A percentile compares a stretch with the other conserved stretches of the same genome.
Evolutionary conservation across 2,329 filamentous ascomycete species (phyloP).

Genomic region (Monosporascus sp.): DNA sequence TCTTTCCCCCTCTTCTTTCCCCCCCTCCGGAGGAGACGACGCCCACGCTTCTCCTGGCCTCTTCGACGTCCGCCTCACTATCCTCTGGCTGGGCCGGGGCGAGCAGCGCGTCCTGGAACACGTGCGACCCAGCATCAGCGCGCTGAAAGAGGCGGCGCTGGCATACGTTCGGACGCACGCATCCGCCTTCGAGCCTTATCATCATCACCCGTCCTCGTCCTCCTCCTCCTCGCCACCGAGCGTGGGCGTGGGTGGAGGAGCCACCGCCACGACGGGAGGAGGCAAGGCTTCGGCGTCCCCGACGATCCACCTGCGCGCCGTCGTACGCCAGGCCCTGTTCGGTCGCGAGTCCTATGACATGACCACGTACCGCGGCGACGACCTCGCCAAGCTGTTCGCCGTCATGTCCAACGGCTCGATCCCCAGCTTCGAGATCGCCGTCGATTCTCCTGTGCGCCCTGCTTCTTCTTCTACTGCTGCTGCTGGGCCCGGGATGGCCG

Average conservation of each 20-base stretch:
- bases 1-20: neutral
- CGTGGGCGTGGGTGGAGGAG: too few species aligned
- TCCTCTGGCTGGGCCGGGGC: constrained; percentile 22
- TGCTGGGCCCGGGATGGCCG: neutral
- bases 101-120: constrained; percentile 20
- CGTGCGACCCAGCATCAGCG: constrained; percentile 16
- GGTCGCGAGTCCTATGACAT: constrained; percentile 25
- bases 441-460: constrained; percentile 10
- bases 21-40: neutral
- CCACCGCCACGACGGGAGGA: too few species aligned
- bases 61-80: constrained; percentile 22
- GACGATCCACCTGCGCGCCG: constrained; percentile 12
- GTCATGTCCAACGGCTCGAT: constrained; percentile 12
- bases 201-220: too few species aligned
- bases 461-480: neutral
- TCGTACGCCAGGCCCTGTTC: constrained; percentile 16
- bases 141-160: constrained; percentile 20
- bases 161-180: constrained; percentile 15
- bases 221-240: too few species aligned
- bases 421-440: constrained; percentile 24
- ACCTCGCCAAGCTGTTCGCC: constrained; percentile 22
- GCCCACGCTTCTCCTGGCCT: neutral
- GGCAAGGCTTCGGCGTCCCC: neutral
- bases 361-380: constrained; percentile 22
- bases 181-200: constrained; percentile 4